Percentiles rank a stretch among this genome's conserved stretches.
These are phyloP conservation scores for Pythium monospermum DNA, from an alignment of 352 stramenopile genomes.

Conservation along the genomic window DNA sequence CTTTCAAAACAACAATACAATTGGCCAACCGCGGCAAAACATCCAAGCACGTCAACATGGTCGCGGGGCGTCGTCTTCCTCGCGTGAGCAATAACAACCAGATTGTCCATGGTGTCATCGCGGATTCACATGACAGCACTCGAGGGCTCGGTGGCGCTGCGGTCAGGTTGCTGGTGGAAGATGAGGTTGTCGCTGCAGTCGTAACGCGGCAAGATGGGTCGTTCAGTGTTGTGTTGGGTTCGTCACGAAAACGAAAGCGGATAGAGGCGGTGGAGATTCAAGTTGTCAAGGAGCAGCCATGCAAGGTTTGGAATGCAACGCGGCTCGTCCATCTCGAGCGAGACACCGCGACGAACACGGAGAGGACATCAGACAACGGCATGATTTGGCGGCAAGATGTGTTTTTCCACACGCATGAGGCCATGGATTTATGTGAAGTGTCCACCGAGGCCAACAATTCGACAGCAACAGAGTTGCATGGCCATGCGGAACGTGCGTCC, in stretches of 20 bases:
- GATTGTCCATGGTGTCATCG: conserved; percentile 12
- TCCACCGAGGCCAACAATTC: neutral
- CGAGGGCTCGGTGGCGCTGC: neutral
- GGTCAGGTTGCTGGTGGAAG: conserved; percentile 1
- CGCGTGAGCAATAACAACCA: conserved; percentile 1
- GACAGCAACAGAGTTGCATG: neutral
- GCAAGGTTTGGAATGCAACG: conserved; percentile 8
- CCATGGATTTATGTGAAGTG: conserved; percentile 4
- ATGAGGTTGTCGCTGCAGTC: neutral
- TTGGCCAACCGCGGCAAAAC: neutral
- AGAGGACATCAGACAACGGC: neutral
- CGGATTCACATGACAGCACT: neutral
- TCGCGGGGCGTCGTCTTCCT: conserved; percentile 1
- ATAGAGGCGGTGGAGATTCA: neutral
- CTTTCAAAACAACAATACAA: no score
- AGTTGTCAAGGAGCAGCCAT: conserved; percentile 5
- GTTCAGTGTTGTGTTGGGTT: conserved; percentile 11
- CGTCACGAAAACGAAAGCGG: neutral
- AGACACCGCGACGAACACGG: no score
- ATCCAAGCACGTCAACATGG: neutral
- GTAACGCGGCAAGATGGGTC: conserved; percentile 9
- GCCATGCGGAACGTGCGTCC: neutral
- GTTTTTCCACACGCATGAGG: neutral
- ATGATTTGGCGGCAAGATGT: conserved; percentile 14
- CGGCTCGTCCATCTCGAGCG: conserved; percentile 2